phyloP scores from a whole-genome alignment of 352 stramenopile species.

The Phytophthora kernoviae region DNA sequence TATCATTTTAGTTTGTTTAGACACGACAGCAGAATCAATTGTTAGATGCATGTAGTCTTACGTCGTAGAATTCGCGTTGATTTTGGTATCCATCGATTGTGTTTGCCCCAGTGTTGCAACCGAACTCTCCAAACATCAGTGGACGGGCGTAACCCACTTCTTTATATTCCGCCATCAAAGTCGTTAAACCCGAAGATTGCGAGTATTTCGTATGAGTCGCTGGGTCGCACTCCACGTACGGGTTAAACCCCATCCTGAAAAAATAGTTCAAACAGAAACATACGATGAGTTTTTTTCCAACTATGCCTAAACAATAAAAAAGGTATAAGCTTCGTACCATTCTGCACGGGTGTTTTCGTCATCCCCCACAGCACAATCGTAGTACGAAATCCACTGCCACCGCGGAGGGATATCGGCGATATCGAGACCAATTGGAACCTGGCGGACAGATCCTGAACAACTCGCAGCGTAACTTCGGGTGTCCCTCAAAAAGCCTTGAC shows the following conservation, averaged over 20 bases:
- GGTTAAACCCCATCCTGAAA: constrained; percentile 60
- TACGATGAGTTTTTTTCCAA: constrained; percentile 1
- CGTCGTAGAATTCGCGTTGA: constrained; percentile 69
- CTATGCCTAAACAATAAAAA: background rate
- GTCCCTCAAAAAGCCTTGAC: constrained; percentile 75
- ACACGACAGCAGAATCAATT: background rate
- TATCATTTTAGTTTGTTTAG: background rate
- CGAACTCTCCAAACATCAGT: constrained; percentile 83
- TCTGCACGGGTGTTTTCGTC: constrained; percentile 62
- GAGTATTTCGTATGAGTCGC: constrained; percentile 54
- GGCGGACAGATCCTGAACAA: constrained; percentile 43
- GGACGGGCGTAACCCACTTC: constrained; percentile 49
- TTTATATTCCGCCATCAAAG: constrained; percentile 67
- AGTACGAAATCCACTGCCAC: constrained; percentile 63
- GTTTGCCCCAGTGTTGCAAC: constrained; percentile 69
- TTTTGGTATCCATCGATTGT: constrained; percentile 76
- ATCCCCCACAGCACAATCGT: constrained; percentile 58
- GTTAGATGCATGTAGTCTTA: constrained; percentile 14
- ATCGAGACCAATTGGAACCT: constrained; percentile 66
- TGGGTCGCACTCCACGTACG: constrained; percentile 74
- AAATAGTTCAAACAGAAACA: background rate
- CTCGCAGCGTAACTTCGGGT: constrained; percentile 51
- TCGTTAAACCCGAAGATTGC: constrained; percentile 59
- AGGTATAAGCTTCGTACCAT: constrained; percentile 29
- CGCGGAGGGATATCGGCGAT: constrained; percentile 64